Percentiles rank a stretch among this genome's conserved stretches.
phyloP scores from a whole-genome alignment of 768 basidiomycete species.

The Amanita fuliginea region DNA sequence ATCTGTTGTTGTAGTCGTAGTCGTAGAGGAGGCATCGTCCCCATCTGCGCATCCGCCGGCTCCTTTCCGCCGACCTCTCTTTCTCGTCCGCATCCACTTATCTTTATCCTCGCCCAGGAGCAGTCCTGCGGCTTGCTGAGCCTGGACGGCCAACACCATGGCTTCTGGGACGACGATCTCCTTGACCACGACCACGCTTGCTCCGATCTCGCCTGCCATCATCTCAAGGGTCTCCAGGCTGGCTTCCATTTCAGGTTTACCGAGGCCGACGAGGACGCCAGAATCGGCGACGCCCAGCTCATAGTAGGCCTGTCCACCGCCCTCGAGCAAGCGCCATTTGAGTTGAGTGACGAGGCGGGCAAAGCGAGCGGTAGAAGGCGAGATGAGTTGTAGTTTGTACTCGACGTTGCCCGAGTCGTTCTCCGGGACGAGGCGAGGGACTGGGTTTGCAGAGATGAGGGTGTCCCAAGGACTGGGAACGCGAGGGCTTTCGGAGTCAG shows the following conservation, averaged over 20 bases:
- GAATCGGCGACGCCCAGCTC: slow-evolving; percentile 81
- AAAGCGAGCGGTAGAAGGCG: slow-evolving; percentile 67
- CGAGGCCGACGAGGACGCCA: slow-evolving; percentile 76
- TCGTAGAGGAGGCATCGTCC: slow-evolving; percentile 19
- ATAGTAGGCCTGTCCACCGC: slow-evolving; percentile 76
- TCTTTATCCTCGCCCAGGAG: slow-evolving; percentile 24
- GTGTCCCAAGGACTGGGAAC: slow-evolving; percentile 79
- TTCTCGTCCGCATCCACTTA: slow-evolving; percentile 22
- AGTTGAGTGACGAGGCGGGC: slow-evolving; percentile 86
- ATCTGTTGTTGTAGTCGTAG: slow-evolving; percentile 30
- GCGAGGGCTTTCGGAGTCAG: slow-evolving; percentile 68
- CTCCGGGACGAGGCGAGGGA: slow-evolving; percentile 69
- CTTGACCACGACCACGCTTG: slow-evolving; percentile 83
- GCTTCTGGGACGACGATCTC: slow-evolving; percentile 69
- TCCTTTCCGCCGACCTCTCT: slow-evolving; percentile 16
- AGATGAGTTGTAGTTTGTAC: slow-evolving; percentile 86
- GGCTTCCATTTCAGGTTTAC: slow-evolving; percentile 60
- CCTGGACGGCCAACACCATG: slow-evolving; percentile 27
- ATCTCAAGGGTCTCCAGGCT: slow-evolving; percentile 80
- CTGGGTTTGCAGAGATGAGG: slow-evolving; percentile 36
- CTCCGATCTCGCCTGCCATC: slow-evolving; percentile 94
- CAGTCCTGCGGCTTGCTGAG: slow-evolving; percentile 23
- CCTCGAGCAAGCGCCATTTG: slow-evolving; percentile 88
- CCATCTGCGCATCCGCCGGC: slow-evolving; percentile 7
- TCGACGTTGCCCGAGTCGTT: slow-evolving; percentile 84